Evolutionary conservation across 2,329 filamentous ascomycete genomes (phyloP).

Genomic region (Dothiorella sarmentorum): DNA sequence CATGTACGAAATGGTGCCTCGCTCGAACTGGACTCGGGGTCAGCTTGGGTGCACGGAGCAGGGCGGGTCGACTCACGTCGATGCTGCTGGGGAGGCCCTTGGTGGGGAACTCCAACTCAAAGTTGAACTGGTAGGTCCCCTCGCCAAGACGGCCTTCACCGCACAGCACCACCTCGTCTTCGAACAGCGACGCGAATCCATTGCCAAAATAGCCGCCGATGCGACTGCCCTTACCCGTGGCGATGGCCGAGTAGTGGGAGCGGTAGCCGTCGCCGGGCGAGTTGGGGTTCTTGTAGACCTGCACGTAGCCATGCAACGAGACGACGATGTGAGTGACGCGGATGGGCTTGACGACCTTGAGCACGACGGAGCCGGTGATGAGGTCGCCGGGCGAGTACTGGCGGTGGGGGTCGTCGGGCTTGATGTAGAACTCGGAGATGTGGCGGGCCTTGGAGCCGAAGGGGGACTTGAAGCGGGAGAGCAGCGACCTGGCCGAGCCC

Average conservation of each 20-base stretch:
- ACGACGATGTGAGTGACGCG: slow-evolving; percentile 78
- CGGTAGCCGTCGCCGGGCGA: slow-evolving; percentile 55
- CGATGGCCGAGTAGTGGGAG: slow-evolving; percentile 47
- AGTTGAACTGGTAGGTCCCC: slow-evolving; percentile 75
- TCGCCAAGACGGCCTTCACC: slow-evolving; percentile 72
- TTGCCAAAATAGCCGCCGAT: slow-evolving; percentile 64
- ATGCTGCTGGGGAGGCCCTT: slow-evolving; percentile 83
- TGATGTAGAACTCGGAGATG: slow-evolving; percentile 74
- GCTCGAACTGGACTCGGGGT: slow-evolving; percentile 72
- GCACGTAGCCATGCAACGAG: slow-evolving; percentile 72
- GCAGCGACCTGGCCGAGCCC: slow-evolving; percentile 32
- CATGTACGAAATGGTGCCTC: slow-evolving; percentile 88
- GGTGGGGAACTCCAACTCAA: slow-evolving; percentile 67
- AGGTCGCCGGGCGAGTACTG: slow-evolving; percentile 73
- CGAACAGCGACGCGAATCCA: slow-evolving; percentile 75
- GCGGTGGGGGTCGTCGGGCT: slow-evolving; percentile 71
- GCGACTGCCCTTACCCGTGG: slow-evolving; percentile 53
- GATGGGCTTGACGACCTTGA: slow-evolving; percentile 70
- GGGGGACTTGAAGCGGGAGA: slow-evolving; percentile 56
- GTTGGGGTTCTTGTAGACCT: slow-evolving; percentile 70
- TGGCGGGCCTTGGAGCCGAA: slow-evolving; percentile 58
- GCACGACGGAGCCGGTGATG: slow-evolving; percentile 68
- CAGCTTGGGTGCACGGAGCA: slow-evolving; percentile 16
- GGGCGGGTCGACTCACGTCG: slow-evolving; percentile 63
- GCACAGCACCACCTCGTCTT: slow-evolving; percentile 76